Evolutionary conservation across 2,329 filamentous ascomycete species (phyloP), one percentile per base, ranked within the genome.

Genomic region (Fusarium equiseti): DNA sequence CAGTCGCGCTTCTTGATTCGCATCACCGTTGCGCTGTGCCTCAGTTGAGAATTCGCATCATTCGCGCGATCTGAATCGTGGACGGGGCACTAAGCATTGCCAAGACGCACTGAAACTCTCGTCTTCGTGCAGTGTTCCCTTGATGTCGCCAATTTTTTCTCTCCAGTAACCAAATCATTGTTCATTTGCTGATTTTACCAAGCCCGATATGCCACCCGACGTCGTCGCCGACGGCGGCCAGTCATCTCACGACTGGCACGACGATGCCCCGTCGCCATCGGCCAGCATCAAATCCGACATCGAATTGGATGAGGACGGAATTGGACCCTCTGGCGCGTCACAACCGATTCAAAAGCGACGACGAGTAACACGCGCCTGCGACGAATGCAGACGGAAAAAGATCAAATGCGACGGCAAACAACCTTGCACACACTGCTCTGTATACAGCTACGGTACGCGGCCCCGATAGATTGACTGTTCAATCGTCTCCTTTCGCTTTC

Each of bases 351-450:
- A 94, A 77, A 95, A 95, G 79, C 87, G 92, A 67, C 86, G 92
- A 59, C 87, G 93, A 77, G 92, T 95, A 46, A 95, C 92, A 22
- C 86, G 93, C 74, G 92, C 92, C 43, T 95, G 92, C 80, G 92
- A 94, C 75, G 91, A 95, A 79, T 95, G 92, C 78, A 88, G 92
- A 61, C 87, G 92, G 73, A 95, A 95, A 80, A 95, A 95, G 81
- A 95, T 95, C 77, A 95, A 95, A 79, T 95, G 92, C 75, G 92
- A 95, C 79, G 92, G 92, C 73, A 94, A 94, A 80, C 92, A 95
- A 78, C 93, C 93, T 12, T 96, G 93, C 81, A 98, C 95, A 0
- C 96, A 98, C 81, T 99, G 96, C 80, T 97, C 95, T 13, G 94
- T 98, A 52, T 99, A 99, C 81, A 98, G 94, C 79, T 99, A 99